Evolutionary conservation across 441 rosid species (phyloP), one percentile per base, ranked within the genome.

Genomic region (Mallotus japonicus): DNA sequence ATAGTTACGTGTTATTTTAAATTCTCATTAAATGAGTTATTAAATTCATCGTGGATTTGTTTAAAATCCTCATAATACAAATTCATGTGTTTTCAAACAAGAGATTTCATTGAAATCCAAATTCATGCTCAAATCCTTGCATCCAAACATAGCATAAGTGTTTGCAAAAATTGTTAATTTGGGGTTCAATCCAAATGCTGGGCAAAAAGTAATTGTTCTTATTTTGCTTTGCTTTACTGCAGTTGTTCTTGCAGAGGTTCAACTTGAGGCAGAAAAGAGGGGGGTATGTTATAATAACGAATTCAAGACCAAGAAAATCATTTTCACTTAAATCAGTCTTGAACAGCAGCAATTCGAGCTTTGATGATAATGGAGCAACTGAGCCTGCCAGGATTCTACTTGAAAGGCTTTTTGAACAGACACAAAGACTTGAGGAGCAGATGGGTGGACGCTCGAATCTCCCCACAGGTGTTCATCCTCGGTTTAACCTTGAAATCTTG

Each of bases 391-490:
- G 86, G 73, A 47, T 83, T 74, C 84, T 89, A 51, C 84, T 92
- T 5, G 92, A 90, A 79, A 89, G 87, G 64, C 77, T 90, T 77
- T 93, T 92, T 76, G 84, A 79, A 10, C 88, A 75, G 87, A 83
- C 90, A 0, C 92, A 88, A 78, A 86, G 81, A 59, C 78, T 87
- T 75, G 96, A 88, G 76, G 84, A 85, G 73, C 84, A 72, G 68
- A 76, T 80, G 70, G 81, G 64, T 63, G 56, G 76, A 61, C 79
- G 78, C 77, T 85, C 86, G 62, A 65, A 69, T 13, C 57, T 73
- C 51, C 42, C 78, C 9, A 56, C 70, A 56, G 86, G 79, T 59
- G 65, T 62, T 71, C 77, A 75, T 16, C 55, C 59, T 15, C 73
- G 72, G 17, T 61, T 88, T 37, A 76, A 80, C 62, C 87, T 87